These are phyloP conservation scores for Manihot esculenta DNA, from an alignment of 441 rosid genomes.

Conservation along the genomic window DNA sequence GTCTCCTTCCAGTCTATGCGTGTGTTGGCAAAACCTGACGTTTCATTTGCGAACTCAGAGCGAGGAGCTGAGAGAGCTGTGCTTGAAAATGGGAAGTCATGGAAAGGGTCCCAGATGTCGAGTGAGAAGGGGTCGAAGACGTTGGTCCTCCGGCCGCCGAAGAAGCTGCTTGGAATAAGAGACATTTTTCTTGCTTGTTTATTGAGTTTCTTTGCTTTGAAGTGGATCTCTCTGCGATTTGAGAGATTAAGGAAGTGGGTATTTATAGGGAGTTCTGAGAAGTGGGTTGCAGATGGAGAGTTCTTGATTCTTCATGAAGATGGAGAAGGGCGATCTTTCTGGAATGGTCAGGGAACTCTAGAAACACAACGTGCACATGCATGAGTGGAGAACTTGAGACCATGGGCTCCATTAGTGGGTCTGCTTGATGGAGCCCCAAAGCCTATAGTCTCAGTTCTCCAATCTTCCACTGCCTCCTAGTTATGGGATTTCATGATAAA, in stretches of 20 bases:
- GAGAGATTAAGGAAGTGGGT: background rate
- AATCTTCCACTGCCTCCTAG: too few species aligned
- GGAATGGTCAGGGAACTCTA: background rate
- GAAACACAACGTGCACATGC: too few species aligned
- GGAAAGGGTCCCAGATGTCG: conserved; percentile 36
- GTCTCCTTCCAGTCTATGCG: conserved; percentile 51
- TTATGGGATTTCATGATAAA: too few species aligned
- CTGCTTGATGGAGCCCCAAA: too few species aligned
- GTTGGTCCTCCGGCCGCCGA: conserved; percentile 33
- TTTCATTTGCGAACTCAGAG: conserved; percentile 31
- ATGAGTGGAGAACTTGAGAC: too few species aligned
- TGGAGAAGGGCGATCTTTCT: conserved; percentile 5
- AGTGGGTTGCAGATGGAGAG: background rate
- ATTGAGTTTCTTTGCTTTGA: background rate
- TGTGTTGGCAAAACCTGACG: conserved; percentile 7
- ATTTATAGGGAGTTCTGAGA: background rate
- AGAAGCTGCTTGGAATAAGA: conserved; percentile 40
- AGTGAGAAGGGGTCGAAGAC: conserved; percentile 45
- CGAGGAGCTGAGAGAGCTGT: background rate
- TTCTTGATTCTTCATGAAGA: conserved; percentile 13
- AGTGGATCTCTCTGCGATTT: too few species aligned
- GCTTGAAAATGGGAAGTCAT: conserved; percentile 8
- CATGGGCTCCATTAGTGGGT: background rate
- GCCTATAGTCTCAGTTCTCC: too few species aligned
- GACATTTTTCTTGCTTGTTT: conserved; percentile 31